Evolutionary conservation across 2,329 filamentous ascomycete genomes (phyloP).

Genomic region (Cadophora sp.): DNA sequence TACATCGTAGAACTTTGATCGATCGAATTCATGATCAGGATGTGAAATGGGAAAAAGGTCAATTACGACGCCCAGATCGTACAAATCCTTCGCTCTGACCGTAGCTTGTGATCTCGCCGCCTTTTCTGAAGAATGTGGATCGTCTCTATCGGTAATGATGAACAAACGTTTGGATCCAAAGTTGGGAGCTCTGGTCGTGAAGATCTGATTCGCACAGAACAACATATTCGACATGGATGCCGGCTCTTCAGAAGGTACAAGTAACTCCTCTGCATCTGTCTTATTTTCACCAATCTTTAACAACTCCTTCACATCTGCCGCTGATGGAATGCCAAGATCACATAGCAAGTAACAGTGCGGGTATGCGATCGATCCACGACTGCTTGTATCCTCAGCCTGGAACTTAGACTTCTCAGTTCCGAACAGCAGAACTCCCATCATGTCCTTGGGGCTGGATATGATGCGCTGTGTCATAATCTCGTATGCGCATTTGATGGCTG

Average conservation of each 20-base stretch:
- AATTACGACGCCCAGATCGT: constrained; percentile 89
- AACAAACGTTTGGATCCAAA: constrained; percentile 94
- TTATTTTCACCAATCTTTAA: constrained; percentile 80
- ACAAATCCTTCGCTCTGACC: constrained; percentile 90
- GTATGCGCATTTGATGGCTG: constrained; percentile 92
- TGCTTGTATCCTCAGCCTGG: constrained; percentile 67
- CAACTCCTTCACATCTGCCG: constrained; percentile 83
- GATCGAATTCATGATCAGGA: constrained; percentile 74
- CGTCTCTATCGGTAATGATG: constrained; percentile 92
- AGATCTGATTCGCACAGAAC: constrained; percentile 95
- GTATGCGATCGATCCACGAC: constrained; percentile 68
- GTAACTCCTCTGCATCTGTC: constrained; percentile 70
- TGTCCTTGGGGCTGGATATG: constrained; percentile 93
- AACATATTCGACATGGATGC: constrained; percentile 88
- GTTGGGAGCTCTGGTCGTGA: constrained; percentile 92
- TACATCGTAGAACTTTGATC: constrained; percentile 90
- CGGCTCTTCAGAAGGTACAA: constrained; percentile 72
- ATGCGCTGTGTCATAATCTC: constrained; percentile 98
- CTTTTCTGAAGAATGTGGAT: constrained; percentile 79
- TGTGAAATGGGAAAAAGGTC: constrained; percentile 91
- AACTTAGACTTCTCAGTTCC: constrained; percentile 87
- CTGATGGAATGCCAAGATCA: constrained; percentile 86
- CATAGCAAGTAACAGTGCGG: constrained; percentile 92
- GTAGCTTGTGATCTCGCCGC: constrained; percentile 76
- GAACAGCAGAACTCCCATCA: constrained; percentile 95